Evolutionary conservation across 1,284 basidiomycete species (phyloP).

Genomic region (Cystobasidiaceae sp.): DNA sequence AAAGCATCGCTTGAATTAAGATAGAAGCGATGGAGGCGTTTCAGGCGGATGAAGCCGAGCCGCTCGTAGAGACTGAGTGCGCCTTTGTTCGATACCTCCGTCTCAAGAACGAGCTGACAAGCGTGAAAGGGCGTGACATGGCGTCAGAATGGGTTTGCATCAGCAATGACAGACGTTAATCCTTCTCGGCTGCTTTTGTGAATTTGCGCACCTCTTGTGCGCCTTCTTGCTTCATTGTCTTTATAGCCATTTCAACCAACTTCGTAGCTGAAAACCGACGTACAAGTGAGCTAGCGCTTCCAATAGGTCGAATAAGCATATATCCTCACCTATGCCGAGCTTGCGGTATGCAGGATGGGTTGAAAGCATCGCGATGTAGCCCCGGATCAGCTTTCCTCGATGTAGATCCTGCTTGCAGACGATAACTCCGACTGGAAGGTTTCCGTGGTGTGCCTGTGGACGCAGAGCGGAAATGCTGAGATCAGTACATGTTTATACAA

Average conservation of each 20-base stretch:
- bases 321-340: constrained; percentile 83
- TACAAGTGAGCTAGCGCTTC: no score
- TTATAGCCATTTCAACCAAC: constrained; percentile 70
- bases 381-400: constrained; percentile 66
- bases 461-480: no score
- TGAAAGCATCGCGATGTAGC: constrained; percentile 97
- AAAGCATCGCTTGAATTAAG: constrained; percentile 59
- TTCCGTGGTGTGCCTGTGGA: constrained; percentile 36
- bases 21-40: constrained; percentile 90
- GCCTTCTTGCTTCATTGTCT: constrained; percentile 69
- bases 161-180: no score
- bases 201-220: constrained; percentile 75
- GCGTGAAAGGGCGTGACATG: no score
- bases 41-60: constrained; percentile 92
- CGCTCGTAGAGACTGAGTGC: constrained; percentile 84
- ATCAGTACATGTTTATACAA: constrained; percentile 26
- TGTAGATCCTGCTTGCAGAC: constrained; percentile 65
- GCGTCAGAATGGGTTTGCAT: no score
- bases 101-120: constrained; percentile 91
- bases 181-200: no score
- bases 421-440: constrained; percentile 74
- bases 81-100: constrained; percentile 86
- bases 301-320: no score
- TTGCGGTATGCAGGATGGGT: constrained; percentile 74
- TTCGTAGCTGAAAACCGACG: constrained; percentile 75